These are phyloP conservation scores for Cladochytrium replicatum DNA, from an alignment of 192 early-diverging fungal species.

Conservation along the genomic window DNA sequence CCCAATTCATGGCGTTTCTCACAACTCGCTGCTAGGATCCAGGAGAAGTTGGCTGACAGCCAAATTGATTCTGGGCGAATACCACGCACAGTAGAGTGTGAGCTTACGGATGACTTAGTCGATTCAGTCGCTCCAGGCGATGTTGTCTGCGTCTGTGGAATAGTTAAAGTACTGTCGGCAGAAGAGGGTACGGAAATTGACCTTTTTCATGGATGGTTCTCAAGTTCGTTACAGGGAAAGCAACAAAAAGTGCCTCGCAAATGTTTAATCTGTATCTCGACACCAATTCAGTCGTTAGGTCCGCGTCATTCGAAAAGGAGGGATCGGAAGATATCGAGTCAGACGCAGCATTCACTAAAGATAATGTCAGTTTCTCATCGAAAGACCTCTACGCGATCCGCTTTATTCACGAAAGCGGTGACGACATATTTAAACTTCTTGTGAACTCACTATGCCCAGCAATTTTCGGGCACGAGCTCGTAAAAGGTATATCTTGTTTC, in stretches of 20 bases:
- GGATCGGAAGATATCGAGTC: slow-evolving; percentile 11
- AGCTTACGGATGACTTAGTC: slow-evolving; percentile 63
- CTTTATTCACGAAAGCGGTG: slow-evolving; percentile 43
- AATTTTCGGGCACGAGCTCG: slow-evolving; percentile 75
- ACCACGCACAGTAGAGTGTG: slow-evolving; percentile 69
- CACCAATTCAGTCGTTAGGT: slow-evolving; percentile 53
- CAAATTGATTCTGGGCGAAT: slow-evolving; percentile 57
- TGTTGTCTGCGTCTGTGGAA: slow-evolving; percentile 64
- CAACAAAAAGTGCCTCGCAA: slow-evolving; percentile 36
- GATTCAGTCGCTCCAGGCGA: slow-evolving; percentile 74
- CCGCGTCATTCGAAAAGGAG: slow-evolving; percentile 23
- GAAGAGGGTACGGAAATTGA: slow-evolving; percentile 39
- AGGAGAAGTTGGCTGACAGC: slow-evolving; percentile 69
- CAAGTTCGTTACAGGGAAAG: slow-evolving; percentile 12
- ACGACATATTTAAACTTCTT: slow-evolving; percentile 55
- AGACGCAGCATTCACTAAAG: slow-evolving; percentile 42
- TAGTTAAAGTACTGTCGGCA: slow-evolving; percentile 63
- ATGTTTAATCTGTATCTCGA: slow-evolving; percentile 69
- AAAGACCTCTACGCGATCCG: slow-evolving; percentile 66
- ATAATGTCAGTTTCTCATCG: slow-evolving; percentile 55
- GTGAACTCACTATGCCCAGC: slow-evolving; percentile 72
- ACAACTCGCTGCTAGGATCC: slow-evolving; percentile 36
- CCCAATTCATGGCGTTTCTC: neutral
- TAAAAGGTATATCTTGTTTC: slow-evolving; percentile 36
- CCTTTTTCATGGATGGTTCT: slow-evolving; percentile 5